Conservation (phyloP, 306 rosid species). For the Corylus avellana region DNA sequence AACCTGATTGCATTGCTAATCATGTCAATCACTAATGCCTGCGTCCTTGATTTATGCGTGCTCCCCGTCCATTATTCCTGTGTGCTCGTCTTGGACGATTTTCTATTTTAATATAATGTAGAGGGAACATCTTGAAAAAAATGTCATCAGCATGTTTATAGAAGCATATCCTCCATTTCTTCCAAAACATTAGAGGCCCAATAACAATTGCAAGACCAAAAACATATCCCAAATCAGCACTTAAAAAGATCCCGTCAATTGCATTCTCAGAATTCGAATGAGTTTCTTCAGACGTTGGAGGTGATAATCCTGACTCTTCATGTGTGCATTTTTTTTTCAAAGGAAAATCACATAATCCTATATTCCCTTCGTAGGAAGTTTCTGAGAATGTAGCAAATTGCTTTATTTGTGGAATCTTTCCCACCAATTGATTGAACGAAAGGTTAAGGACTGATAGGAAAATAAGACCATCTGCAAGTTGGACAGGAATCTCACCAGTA, state of each 20-base stretch:
- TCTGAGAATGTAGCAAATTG: constrained; percentile 43
- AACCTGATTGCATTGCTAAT: too few species aligned
- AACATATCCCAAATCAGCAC: constrained; percentile 27
- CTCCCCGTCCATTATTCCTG: too few species aligned
- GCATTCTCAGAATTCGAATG: neutral
- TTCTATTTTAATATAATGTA: constrained; percentile 20
- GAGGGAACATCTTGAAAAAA: constrained; percentile 21
- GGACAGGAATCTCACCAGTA: constrained; percentile 23
- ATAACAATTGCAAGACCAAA: constrained; percentile 32
- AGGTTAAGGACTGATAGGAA: constrained; percentile 38
- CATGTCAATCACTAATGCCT: too few species aligned
- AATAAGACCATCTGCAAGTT: constrained; percentile 3
- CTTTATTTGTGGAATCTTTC: constrained; percentile 35
- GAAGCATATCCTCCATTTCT: constrained; percentile 31
- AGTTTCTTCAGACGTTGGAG: neutral
- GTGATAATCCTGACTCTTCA: neutral
- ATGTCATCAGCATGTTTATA: constrained; percentile 15
- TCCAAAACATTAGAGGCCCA: constrained; percentile 16
- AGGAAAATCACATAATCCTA: constrained; percentile 36
- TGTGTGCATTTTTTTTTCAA: neutral
- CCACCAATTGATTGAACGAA: constrained; percentile 33
- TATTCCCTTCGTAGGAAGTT: constrained; percentile 34
- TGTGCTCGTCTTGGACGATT: neutral
- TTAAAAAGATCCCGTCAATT: constrained; percentile 34
- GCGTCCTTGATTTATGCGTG: too few species aligned